phyloP scores from a whole-genome alignment of 2,329 filamentous ascomycete genomes.

The Neofusicoccum laricinum region DNA sequence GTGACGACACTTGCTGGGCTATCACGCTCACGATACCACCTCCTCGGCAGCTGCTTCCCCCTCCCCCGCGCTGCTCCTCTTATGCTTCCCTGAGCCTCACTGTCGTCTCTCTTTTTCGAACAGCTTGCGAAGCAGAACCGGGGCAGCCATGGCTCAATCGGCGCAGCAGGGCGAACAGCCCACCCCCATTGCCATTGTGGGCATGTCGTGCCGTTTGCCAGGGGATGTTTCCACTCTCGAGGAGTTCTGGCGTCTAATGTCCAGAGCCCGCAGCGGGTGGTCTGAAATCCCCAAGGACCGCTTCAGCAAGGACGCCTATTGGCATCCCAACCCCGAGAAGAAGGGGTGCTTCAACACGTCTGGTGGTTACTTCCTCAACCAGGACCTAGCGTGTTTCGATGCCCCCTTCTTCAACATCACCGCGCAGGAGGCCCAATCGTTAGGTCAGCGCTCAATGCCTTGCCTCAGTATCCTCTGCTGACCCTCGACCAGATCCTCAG shows the following conservation, averaged over 20 bases:
- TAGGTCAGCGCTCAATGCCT: background rate
- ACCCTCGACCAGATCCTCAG: conserved; percentile 24
- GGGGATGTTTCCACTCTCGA: conserved; percentile 32
- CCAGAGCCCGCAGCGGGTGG: conserved; percentile 29
- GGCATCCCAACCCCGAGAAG: conserved; percentile 32
- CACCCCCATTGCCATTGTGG: conserved; percentile 34
- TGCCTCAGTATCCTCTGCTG: background rate
- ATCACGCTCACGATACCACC: background rate
- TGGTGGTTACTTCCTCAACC: conserved; percentile 20
- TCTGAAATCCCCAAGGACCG: conserved; percentile 36
- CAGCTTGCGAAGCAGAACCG: background rate
- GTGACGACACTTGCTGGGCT: background rate
- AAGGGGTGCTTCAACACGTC: conserved; percentile 18
- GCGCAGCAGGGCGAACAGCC: background rate
- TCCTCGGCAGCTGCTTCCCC: background rate
- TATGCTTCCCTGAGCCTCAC: background rate
- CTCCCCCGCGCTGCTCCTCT: background rate
- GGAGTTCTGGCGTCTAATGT: conserved; percentile 33
- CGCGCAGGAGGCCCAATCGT: conserved; percentile 18
- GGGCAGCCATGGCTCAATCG: background rate
- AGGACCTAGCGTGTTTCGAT: conserved; percentile 22
- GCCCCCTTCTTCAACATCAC: conserved; percentile 25
- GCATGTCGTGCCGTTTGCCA: conserved; percentile 31
- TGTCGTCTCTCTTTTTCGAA: background rate
- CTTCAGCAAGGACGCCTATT: conserved; percentile 34